Conservation (phyloP, 306 rosid species). For the Clitoria ternatea region DNA sequence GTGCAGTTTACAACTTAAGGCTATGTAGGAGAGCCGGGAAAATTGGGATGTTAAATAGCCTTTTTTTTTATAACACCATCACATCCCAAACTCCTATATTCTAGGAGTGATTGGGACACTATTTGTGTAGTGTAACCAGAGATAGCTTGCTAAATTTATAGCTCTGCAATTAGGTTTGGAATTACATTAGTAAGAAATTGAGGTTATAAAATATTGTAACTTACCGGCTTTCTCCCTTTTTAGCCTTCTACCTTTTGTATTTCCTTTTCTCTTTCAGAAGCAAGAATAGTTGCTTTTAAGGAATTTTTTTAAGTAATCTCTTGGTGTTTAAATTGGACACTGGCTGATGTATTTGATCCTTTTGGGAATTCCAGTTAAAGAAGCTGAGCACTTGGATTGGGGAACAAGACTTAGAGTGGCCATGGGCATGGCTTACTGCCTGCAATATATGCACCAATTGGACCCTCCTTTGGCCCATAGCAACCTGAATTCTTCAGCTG, state of each 20-base stretch:
- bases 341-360: slow-evolving; percentile 17
- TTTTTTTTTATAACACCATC: neutral
- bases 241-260: neutral
- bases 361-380: slow-evolving; percentile 61
- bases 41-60: neutral
- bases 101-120: neutral
- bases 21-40: neutral
- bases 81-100: neutral
- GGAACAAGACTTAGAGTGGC: slow-evolving; percentile 69
- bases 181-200: neutral
- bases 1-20: neutral
- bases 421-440: slow-evolving; percentile 83
- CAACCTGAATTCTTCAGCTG: slow-evolving; percentile 56
- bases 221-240: neutral
- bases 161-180: neutral
- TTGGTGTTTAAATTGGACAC: slow-evolving; percentile 24
- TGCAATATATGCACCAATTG: slow-evolving; percentile 76
- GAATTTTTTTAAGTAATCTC: neutral
- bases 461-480: slow-evolving; percentile 57
- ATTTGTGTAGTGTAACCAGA: neutral
- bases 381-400: slow-evolving; percentile 97
- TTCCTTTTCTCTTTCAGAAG: neutral
- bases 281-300: neutral
- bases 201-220: neutral
- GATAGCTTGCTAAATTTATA: neutral